Percentiles rank a stretch among this genome's conserved stretches.
phyloP scores from a whole-genome alignment of 2,329 filamentous ascomycete species.

The Apiospora koreana region DNA sequence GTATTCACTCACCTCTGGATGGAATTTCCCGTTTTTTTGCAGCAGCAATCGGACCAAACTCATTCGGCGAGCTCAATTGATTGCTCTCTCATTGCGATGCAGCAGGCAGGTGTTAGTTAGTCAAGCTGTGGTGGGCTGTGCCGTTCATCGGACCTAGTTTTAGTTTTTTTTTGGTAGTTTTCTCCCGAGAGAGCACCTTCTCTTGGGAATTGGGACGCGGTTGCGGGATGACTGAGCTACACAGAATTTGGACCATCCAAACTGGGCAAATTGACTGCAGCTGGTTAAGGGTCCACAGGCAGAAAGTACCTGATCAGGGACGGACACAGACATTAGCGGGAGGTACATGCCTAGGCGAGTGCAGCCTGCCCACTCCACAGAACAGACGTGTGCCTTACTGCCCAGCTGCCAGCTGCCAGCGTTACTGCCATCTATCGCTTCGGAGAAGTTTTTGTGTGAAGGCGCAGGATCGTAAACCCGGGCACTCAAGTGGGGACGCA shows the following conservation, averaged over 20 bases:
- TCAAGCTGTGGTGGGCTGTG: not conserved
- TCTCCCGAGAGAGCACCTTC: not conserved
- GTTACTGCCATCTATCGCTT: not conserved
- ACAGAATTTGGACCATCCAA: not conserved
- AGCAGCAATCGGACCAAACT: not conserved
- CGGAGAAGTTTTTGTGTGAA: not conserved
- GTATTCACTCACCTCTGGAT: not conserved
- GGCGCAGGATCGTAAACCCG: not conserved
- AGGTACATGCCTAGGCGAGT: not conserved
- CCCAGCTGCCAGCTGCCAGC: not conserved
- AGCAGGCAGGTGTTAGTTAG: not conserved
- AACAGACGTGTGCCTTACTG: not conserved
- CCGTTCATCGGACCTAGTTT: not conserved
- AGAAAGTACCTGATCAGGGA: not conserved
- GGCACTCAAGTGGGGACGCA: not conserved
- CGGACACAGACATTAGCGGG: not conserved
- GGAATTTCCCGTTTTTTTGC: too few species aligned
- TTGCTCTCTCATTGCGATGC: not conserved
- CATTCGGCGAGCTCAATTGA: not conserved
- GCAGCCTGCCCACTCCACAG: not conserved
- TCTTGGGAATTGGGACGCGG: not conserved
- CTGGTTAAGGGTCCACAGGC: not conserved
- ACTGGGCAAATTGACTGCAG: constrained; percentile 1
- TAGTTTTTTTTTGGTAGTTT: not conserved
- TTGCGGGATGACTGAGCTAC: not conserved